These are phyloP conservation scores for Russula vinacea DNA, from an alignment of 768 basidiomycete species.

Conservation along the genomic window DNA sequence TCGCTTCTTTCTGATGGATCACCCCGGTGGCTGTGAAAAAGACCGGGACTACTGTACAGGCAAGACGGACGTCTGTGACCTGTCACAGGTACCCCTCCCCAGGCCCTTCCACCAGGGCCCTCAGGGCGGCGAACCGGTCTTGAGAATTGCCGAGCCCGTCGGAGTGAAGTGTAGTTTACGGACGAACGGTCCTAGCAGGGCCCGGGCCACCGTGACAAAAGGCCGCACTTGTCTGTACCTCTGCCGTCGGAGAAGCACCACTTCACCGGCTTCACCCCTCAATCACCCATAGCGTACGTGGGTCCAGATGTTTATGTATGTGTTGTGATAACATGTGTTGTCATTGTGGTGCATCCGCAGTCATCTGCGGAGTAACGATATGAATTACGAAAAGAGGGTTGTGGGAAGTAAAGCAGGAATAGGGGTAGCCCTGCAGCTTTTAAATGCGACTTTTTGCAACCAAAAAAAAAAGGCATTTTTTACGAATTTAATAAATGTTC, in stretches of 20 bases:
- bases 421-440: neutral
- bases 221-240: neutral
- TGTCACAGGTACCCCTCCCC: too few species aligned
- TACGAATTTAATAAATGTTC: constrained; percentile 1
- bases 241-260: neutral
- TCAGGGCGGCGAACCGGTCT: neutral
- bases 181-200: neutral
- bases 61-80: too few species aligned
- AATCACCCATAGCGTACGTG: neutral
- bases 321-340: neutral
- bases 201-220: neutral
- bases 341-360: constrained; percentile 4
- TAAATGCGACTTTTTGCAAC: constrained; percentile 2
- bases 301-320: neutral
- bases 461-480: constrained; percentile 14
- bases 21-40: too few species aligned
- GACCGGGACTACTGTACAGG: too few species aligned
- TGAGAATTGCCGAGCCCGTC: neutral
- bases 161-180: neutral
- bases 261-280: neutral
- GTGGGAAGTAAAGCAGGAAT: neutral
- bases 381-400: neutral
- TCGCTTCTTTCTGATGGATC: neutral
- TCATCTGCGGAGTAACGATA: neutral
- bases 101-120: neutral